Evolutionary conservation across 768 basidiomycete species (phyloP).

Genomic region (Candolleomyces efflorescens): DNA sequence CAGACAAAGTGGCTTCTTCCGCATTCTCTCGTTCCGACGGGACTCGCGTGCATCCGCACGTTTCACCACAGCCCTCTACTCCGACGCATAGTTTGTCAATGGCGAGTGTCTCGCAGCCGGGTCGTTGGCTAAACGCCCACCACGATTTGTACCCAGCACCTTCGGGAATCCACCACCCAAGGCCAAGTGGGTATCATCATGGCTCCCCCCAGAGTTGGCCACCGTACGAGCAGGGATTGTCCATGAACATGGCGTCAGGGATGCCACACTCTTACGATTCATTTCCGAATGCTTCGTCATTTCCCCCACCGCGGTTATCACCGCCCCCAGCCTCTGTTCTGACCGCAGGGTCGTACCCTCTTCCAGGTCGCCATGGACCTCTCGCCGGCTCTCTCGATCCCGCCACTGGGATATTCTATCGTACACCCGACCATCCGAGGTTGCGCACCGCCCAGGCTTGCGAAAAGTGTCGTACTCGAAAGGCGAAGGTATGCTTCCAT

Average conservation of each 20-base stretch:
- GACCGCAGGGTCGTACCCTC: conserved; percentile 4
- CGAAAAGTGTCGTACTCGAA: conserved; percentile 67
- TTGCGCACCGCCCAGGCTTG: conserved; percentile 72
- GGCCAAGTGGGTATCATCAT: background rate
- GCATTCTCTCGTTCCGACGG: conserved; percentile 5
- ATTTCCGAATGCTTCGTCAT: conserved; percentile 25
- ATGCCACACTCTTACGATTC: conserved; percentile 16
- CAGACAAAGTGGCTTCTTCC: conserved; percentile 8
- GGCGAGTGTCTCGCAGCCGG: background rate
- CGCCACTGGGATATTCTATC: conserved; percentile 62
- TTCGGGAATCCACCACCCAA: conserved; percentile 5
- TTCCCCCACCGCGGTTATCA: conserved; percentile 24
- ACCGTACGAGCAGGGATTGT: conserved; percentile 19
- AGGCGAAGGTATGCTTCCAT: conserved; percentile 57
- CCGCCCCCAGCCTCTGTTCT: conserved; percentile 18
- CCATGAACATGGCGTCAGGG: conserved; percentile 10
- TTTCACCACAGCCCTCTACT: conserved; percentile 3
- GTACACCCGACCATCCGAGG: conserved; percentile 58
- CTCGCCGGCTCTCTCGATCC: conserved; percentile 63
- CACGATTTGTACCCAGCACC: conserved; percentile 6
- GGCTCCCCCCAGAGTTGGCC: conserved; percentile 22
- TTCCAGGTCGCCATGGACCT: conserved; percentile 6
- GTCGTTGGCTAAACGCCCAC: background rate
- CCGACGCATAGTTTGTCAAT: background rate
- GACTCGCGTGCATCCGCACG: conserved; percentile 1